Percentiles rank a stretch among this genome's conserved stretches.
Evolutionary conservation across 1,284 basidiomycete genomes (phyloP).

Genomic region (Gastroboletus turbinatus): DNA sequence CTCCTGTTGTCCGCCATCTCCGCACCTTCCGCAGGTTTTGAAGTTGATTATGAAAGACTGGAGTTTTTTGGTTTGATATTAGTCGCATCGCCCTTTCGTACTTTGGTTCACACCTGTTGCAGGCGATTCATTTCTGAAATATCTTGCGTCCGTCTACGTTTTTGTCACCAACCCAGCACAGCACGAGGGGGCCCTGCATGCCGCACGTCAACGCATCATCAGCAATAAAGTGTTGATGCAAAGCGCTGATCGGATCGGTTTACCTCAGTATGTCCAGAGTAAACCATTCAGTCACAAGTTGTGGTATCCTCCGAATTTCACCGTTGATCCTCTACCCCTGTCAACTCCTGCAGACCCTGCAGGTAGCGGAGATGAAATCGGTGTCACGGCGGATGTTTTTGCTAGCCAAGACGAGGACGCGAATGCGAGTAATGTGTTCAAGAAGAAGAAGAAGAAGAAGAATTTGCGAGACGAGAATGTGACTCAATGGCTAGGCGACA

Average conservation of each 20-base stretch:
- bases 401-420: constrained; percentile 14
- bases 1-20: constrained; percentile 65
- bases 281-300: constrained; percentile 64
- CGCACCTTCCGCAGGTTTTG: constrained; percentile 62
- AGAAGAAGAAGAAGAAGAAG: constrained; percentile 44
- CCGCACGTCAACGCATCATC: constrained; percentile 63
- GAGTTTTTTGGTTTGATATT: constrained; percentile 66
- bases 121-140: constrained; percentile 84
- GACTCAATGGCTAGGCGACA: constrained; percentile 70
- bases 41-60: constrained; percentile 76
- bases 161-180: constrained; percentile 64
- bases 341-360: constrained; percentile 20
- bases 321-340: constrained; percentile 22
- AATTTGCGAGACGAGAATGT: constrained; percentile 46
- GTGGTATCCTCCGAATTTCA: constrained; percentile 61
- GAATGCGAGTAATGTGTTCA: constrained; percentile 30
- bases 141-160: constrained; percentile 68
- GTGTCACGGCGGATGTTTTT: constrained; percentile 8
- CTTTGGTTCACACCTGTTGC: constrained; percentile 14
- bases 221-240: constrained; percentile 67
- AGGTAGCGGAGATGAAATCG: constrained; percentile 30
- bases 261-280: constrained; percentile 70
- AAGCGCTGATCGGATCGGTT: constrained; percentile 52
- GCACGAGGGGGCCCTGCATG: constrained; percentile 64
- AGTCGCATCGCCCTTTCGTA: constrained; percentile 11